Conservation (phyloP, 2,329 filamentous ascomycete species). For the Thelonectria rubi region DNA sequence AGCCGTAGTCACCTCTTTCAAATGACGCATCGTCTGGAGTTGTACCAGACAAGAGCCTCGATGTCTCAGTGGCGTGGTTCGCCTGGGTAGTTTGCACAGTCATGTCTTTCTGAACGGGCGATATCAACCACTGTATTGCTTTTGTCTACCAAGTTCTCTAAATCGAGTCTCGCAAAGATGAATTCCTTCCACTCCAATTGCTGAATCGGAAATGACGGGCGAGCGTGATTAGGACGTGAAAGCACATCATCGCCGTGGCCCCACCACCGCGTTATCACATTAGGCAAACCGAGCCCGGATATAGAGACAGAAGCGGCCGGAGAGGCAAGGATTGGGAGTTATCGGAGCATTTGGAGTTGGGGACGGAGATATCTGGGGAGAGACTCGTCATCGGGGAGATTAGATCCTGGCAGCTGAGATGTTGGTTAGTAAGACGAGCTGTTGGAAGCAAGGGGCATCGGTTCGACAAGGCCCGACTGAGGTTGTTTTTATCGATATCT, state of each 20-base stretch:
- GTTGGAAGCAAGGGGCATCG: too few relatives aligned
- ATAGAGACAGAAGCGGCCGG: not conserved
- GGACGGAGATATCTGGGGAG: too few relatives aligned
- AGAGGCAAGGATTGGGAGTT: too few relatives aligned
- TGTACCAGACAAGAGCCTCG: conserved; percentile 11
- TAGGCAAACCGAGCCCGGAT: not conserved
- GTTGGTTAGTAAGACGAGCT: too few relatives aligned
- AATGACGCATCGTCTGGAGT: conserved; percentile 6
- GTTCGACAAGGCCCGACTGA: too few relatives aligned
- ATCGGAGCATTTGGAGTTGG: too few relatives aligned
- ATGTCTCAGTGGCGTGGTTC: conserved; percentile 19
- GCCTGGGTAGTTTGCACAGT: not conserved
- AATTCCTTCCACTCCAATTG: not conserved
- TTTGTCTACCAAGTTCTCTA: not conserved
- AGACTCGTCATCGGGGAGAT: too few relatives aligned
- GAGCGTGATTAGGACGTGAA: conserved; percentile 11
- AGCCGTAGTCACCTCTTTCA: conserved; percentile 11
- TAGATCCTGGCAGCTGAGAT: too few relatives aligned
- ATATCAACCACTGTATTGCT: not conserved
- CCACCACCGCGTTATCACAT: conserved; percentile 5
- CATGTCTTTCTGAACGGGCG: not conserved
- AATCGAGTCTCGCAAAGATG: too few relatives aligned
- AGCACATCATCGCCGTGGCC: conserved; percentile 21
- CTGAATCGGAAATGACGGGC: not conserved
- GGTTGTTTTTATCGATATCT: too few relatives aligned